Evolutionary conservation across 176 grass and related monocot genomes (phyloP).

Genomic region (Oryza punctata): DNA sequence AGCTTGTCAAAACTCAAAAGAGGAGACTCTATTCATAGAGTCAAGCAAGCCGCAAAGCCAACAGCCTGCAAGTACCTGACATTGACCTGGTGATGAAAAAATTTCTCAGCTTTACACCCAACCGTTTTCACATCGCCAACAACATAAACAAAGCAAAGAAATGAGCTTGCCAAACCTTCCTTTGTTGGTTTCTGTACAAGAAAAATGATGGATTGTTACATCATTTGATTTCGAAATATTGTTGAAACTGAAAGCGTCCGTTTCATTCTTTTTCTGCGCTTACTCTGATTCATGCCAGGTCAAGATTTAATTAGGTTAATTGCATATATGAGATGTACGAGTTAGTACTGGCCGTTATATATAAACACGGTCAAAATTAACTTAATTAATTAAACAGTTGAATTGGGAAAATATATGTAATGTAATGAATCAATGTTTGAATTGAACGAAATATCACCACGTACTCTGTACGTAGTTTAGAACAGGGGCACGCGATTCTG

Average conservation of each 20-base stretch:
- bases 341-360: neutral
- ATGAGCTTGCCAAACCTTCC: neutral
- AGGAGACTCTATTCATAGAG: neutral
- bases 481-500: neutral
- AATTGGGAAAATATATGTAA: neutral
- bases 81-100: neutral
- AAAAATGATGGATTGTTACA: neutral
- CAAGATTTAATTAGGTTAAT: neutral
- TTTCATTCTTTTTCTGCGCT: neutral
- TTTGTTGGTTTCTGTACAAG: neutral
- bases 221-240: neutral
- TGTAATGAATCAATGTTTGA: neutral
- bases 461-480: too few relatives aligned
- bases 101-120: neutral
- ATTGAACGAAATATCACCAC: neutral
- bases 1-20: neutral
- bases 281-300: neutral
- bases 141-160: neutral
- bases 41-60: neutral
- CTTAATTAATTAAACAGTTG: neutral
- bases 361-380: neutral
- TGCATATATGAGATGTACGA: neutral
- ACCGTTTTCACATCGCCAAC: conserved; percentile 25
- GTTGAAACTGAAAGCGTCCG: neutral
- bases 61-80: neutral